Conservation (phyloP, 345 rosid genomes). For the Populus simonii region DNA sequence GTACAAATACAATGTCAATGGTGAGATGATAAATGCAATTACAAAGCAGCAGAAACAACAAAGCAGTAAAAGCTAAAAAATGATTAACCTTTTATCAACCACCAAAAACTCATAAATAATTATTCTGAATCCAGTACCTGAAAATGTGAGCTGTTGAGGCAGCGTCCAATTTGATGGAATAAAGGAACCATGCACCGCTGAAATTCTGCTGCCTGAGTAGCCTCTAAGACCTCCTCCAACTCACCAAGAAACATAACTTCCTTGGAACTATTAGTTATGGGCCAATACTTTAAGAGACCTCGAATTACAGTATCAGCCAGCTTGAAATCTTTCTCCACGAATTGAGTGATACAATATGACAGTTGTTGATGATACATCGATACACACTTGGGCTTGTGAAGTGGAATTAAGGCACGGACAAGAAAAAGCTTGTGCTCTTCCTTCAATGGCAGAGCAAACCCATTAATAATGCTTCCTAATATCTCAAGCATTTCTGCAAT, state of each 20-base stretch:
- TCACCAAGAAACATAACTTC: slow-evolving; percentile 86
- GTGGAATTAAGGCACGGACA: slow-evolving; percentile 71
- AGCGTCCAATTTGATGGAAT: slow-evolving; percentile 52
- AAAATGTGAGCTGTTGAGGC: slow-evolving; percentile 78
- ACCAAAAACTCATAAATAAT: background rate
- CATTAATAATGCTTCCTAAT: slow-evolving; percentile 74
- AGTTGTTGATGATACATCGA: slow-evolving; percentile 72
- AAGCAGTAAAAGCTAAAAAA: background rate
- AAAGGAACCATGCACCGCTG: slow-evolving; percentile 77
- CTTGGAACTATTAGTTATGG: slow-evolving; percentile 69
- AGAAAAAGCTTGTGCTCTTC: slow-evolving; percentile 84
- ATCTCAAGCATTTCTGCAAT: slow-evolving; percentile 77
- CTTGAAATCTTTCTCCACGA: slow-evolving; percentile 80
- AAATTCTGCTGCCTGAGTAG: slow-evolving; percentile 75
- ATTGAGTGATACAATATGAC: slow-evolving; percentile 73
- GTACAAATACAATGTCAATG: background rate
- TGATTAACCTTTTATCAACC: background rate
- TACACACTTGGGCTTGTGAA: slow-evolving; percentile 70
- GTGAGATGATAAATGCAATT: background rate
- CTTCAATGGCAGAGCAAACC: slow-evolving; percentile 79
- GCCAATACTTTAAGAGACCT: slow-evolving; percentile 73
- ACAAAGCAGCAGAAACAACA: background rate
- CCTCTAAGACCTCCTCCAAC: slow-evolving; percentile 78
- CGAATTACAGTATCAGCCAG: slow-evolving; percentile 71
- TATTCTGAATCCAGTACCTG: slow-evolving; percentile 43